These are phyloP conservation scores for Penicillium sp. DNA, from an alignment of 2,329 filamentous ascomycete species.

Conservation along the genomic window DNA sequence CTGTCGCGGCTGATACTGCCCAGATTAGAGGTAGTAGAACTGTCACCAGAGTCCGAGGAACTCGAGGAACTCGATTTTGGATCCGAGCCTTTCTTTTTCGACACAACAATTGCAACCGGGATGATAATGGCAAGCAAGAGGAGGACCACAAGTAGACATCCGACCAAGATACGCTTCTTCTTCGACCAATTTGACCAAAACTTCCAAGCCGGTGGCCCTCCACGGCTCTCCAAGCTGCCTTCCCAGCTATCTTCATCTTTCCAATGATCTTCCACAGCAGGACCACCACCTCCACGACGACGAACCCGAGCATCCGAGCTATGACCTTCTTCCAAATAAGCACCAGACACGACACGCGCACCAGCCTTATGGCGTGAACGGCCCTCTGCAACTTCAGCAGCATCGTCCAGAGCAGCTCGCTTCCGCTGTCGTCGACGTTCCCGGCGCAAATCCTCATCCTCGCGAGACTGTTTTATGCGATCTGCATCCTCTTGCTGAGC, in stretches of 20 bases:
- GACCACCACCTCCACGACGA: constrained; percentile 39
- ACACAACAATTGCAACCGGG: constrained; percentile 64
- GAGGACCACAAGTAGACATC: constrained; percentile 51
- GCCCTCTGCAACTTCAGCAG: constrained; percentile 26
- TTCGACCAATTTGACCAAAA: constrained; percentile 30
- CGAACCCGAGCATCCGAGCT: constrained; percentile 50
- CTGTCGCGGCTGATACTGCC: constrained; percentile 55
- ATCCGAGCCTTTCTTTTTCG: constrained; percentile 56
- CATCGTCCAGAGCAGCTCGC: constrained; percentile 24
- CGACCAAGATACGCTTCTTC: constrained; percentile 54
- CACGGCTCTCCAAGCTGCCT: constrained; percentile 34
- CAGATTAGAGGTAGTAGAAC: constrained; percentile 48
- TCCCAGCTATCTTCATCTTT: constrained; percentile 46
- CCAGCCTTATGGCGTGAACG: constrained; percentile 50
- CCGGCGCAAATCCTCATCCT: constrained; percentile 28
- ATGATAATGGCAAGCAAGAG: constrained; percentile 67
- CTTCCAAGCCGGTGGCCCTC: constrained; percentile 35
- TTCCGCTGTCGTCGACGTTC: constrained; percentile 30
- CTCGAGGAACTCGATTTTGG: constrained; percentile 28
- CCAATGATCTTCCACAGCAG: constrained; percentile 49
- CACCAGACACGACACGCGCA: constrained; percentile 67
- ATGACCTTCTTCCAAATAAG: constrained; percentile 66
- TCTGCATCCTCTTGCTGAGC: constrained; percentile 59
- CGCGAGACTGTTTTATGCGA: constrained; percentile 46
- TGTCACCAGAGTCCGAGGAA: constrained; percentile 24